Evolutionary conservation across 176 grass and related monocot genomes (phyloP), one percentile per base, ranked within the genome.

Genomic region (Juncus effusus): DNA sequence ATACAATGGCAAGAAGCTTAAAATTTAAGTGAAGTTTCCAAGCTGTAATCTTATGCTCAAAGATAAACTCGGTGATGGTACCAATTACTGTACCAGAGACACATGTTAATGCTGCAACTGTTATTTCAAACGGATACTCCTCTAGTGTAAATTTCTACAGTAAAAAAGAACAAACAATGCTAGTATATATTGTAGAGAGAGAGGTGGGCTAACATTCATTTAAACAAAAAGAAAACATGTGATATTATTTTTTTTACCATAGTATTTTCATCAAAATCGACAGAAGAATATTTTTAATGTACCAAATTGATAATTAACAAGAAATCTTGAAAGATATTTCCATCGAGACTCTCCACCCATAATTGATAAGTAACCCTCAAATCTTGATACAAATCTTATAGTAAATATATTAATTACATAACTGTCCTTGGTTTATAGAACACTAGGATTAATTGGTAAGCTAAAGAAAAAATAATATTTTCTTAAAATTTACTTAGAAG

Each of bases 51-150:
- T 63, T 37, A 47, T 63, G 72, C 79, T 76, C 79, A 42, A 63
- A 56, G 4, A 76, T 53, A 13, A 76, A 42, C 38, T 73, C 65
- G 12, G 59, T 47, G 63, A 42, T 56, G 7, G 40, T 70, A 15
- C 62, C 64, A 14, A 76, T 38, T 61, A 71, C 44, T 16, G 72
- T 63, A 44, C 79, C 79, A 16, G 64, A 61, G 16, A 70, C 59
- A 74, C 79, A 70, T 62, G 64, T 76, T 63, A 76, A 54, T 38
- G 42, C 36, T 14, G 55, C 42, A 53, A 81, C 63, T 40, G 72
- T 76, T 45, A 75, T 15, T 45, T 74, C 62, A 47, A 69, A 67
- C 44, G 72, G 63, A 62, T 81, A 81, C 4, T 75, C 73, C 57
- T 37, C 69, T 35, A 76, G 37, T 6, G 71, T 54, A 36, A 49